These are phyloP conservation scores for Gastrolobium villosum DNA, from an alignment of 306 rosid species.

Conservation along the genomic window DNA sequence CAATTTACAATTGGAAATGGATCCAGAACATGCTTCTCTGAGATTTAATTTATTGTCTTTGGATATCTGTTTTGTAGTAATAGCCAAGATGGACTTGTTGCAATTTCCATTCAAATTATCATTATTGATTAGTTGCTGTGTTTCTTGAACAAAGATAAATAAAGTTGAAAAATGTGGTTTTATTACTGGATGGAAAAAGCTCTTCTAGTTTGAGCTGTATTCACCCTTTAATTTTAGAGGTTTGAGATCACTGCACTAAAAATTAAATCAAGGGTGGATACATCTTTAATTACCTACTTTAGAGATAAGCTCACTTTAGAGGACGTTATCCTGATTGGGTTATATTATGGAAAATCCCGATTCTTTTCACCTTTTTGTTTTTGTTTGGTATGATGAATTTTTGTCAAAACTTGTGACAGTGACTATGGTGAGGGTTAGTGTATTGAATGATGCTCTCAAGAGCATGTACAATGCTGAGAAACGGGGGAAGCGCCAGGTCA, in stretches of 20 bases:
- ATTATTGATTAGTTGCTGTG: neutral
- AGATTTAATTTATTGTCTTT: neutral
- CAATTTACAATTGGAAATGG: neutral
- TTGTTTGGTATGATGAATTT: neutral
- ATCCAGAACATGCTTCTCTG: too few relatives aligned
- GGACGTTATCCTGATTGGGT: too few relatives aligned
- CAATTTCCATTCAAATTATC: neutral
- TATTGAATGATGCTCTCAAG: constrained; percentile 56
- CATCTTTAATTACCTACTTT: neutral
- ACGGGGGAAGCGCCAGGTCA: constrained; percentile 53
- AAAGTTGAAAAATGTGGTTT: neutral
- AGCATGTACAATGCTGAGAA: constrained; percentile 57
- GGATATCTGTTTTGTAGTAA: neutral
- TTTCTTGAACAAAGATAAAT: neutral
- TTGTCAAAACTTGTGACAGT: constrained; percentile 41
- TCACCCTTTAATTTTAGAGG: neutral
- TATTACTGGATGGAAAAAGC: neutral
- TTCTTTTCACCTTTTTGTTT: neutral
- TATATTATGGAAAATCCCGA: too few relatives aligned
- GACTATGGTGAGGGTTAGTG: constrained; percentile 55
- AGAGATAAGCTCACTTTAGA: neutral
- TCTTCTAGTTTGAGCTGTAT: too few relatives aligned
- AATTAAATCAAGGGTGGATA: neutral
- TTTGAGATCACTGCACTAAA: neutral
- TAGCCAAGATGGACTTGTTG: neutral